These are phyloP conservation scores for Trypanosomatidae sp. DNA, from an alignment of 208 protist species.

Conservation along the genomic window DNA sequence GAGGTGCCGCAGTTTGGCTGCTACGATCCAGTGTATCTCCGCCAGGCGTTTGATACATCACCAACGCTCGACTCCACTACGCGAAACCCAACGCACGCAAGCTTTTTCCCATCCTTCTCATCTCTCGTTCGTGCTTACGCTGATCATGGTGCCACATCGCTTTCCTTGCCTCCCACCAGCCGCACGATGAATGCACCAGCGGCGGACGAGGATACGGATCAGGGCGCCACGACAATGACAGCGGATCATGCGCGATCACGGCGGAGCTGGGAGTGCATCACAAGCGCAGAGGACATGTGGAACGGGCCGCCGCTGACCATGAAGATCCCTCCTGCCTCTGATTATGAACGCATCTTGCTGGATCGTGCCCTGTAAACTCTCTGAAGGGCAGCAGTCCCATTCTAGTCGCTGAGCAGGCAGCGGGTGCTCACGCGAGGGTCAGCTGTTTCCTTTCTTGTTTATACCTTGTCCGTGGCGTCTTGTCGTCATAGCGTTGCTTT, in stretches of 20 bases:
- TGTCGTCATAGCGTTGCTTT: neutral
- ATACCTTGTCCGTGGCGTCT: too few relatives aligned
- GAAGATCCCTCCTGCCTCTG: slow-evolving; percentile 65
- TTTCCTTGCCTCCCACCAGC: neutral
- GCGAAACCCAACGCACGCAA: neutral
- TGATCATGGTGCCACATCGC: neutral
- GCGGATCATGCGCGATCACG: slow-evolving; percentile 3
- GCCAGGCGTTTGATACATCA: neutral
- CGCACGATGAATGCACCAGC: neutral
- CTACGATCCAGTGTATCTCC: slow-evolving; percentile 59
- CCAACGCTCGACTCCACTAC: neutral
- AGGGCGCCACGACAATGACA: neutral
- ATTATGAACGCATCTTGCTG: slow-evolving; percentile 72
- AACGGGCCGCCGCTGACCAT: slow-evolving; percentile 43
- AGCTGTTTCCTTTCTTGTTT: neutral
- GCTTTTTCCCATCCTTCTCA: slow-evolving; percentile 29
- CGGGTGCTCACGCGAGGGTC: neutral
- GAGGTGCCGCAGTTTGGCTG: slow-evolving; percentile 48
- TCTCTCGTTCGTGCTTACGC: slow-evolving; percentile 18
- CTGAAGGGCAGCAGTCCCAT: neutral
- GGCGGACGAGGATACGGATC: neutral
- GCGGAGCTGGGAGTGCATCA: slow-evolving; percentile 37
- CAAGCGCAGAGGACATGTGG: slow-evolving; percentile 59
- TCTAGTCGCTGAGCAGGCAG: neutral
- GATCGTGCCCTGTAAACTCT: slow-evolving; percentile 9